These are phyloP conservation scores for Endocalyx cinctus DNA, from an alignment of 2,329 filamentous ascomycete genomes.

Conservation along the genomic window DNA sequence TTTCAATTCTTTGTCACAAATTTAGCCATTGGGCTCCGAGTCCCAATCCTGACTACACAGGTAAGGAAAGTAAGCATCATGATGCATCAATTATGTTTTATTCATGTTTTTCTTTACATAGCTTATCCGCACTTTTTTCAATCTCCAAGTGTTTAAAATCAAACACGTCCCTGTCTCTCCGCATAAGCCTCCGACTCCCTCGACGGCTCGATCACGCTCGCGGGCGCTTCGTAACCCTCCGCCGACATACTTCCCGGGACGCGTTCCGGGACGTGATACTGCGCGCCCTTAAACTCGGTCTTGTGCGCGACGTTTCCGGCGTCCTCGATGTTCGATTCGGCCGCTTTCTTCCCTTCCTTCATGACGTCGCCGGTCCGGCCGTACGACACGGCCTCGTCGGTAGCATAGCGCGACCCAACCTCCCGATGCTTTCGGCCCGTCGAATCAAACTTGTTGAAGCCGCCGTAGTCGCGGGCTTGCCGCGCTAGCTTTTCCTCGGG, in stretches of 20 bases:
- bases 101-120: no score
- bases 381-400: conserved; percentile 28
- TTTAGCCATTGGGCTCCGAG: no score
- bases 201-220: conserved; percentile 34
- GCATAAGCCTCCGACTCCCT: conserved; percentile 20
- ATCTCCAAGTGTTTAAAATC: no score
- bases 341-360: conserved; percentile 32
- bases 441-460: conserved; percentile 30
- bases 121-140: no score
- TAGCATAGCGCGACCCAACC: conserved; percentile 5
- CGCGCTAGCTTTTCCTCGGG: conserved; percentile 35
- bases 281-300: conserved; percentile 33
- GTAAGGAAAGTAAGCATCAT: no score
- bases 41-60: no score
- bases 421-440: conserved; percentile 9
- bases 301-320: conserved; percentile 32
- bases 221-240: conserved; percentile 36
- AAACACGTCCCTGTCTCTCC: no score
- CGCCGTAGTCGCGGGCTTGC: conserved; percentile 26
- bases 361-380: conserved; percentile 25
- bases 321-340: conserved; percentile 33
- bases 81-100: no score
- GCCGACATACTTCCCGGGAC: conserved; percentile 39
- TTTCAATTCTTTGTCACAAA: no score
- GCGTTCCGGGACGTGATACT: conserved; percentile 37